Percentiles rank a stretch among this genome's conserved stretches.
phyloP scores from a whole-genome alignment of 306 rosid genomes.

The Adenanthera pavonina region DNA sequence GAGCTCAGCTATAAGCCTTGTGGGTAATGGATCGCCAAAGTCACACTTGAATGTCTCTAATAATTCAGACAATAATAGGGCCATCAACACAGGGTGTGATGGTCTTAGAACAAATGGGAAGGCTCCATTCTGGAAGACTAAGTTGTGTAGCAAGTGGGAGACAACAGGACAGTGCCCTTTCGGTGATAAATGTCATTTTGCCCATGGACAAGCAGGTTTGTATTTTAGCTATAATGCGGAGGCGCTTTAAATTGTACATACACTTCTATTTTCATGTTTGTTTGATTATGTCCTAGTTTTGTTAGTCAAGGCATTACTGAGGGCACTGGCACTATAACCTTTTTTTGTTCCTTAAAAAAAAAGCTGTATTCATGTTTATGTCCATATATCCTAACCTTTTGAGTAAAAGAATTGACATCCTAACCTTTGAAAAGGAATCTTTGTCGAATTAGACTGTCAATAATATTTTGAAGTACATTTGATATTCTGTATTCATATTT shows the following conservation, averaged over 20 bases:
- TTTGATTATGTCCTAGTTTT: neutral
- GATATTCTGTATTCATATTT: neutral
- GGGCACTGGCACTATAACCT: neutral
- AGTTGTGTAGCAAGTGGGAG: slow-evolving; percentile 81
- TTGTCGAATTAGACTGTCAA: neutral
- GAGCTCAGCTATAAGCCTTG: slow-evolving; percentile 76
- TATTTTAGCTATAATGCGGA: slow-evolving; percentile 2
- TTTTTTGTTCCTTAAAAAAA: neutral
- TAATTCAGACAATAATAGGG: slow-evolving; percentile 53
- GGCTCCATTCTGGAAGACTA: slow-evolving; percentile 80
- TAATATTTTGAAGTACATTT: neutral
- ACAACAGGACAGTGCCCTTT: slow-evolving; percentile 74
- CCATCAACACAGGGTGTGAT: slow-evolving; percentile 45
- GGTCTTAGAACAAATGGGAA: slow-evolving; percentile 41
- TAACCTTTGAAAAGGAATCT: neutral
- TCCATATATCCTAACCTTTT: neutral
- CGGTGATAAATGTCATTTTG: slow-evolving; percentile 85
- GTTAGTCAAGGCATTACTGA: neutral
- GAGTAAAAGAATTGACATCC: neutral
- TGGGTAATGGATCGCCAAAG: slow-evolving; percentile 61
- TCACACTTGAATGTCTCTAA: slow-evolving; percentile 47
- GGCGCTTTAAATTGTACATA: neutral
- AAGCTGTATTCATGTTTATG: neutral
- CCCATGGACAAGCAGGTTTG: slow-evolving; percentile 90
- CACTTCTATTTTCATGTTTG: neutral